A percentile compares a stretch with the other conserved stretches of the same genome.
Conservation (phyloP, 352 stramenopile genomes). For the Pseudoperonospora humuli region DNA sequence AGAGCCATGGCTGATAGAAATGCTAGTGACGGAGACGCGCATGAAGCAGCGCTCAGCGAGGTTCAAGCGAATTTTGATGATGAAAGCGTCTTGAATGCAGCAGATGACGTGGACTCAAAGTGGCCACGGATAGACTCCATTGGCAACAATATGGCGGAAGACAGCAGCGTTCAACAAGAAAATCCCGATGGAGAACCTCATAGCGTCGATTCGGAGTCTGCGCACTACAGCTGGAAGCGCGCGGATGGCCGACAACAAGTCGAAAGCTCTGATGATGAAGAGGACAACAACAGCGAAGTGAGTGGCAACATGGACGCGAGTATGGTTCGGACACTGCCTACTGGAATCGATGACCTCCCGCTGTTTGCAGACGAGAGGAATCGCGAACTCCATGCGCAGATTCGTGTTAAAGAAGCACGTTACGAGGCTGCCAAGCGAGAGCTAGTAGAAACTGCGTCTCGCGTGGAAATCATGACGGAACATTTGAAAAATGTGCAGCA, state of each 20-base stretch:
- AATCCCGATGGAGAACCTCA: conserved; percentile 6
- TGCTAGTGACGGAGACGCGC: conserved; percentile 1
- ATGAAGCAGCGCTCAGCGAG: conserved; percentile 1
- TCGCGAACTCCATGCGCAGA: conserved; percentile 72
- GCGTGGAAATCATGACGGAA: conserved; percentile 92
- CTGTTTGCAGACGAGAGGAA: conserved; percentile 86
- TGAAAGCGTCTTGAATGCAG: not conserved
- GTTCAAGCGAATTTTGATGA: conserved; percentile 7
- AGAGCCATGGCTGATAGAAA: conserved; percentile 11
- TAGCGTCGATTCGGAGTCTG: conserved; percentile 16
- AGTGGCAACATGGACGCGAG: conserved; percentile 12
- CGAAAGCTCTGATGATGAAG: conserved; percentile 22
- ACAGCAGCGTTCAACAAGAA: conserved; percentile 10
- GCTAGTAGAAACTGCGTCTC: conserved; percentile 76
- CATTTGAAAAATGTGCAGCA: conserved; percentile 95
- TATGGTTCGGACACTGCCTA: conserved; percentile 37
- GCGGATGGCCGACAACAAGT: conserved; percentile 37
- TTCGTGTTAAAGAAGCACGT: conserved; percentile 67
- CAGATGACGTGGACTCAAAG: conserved; percentile 7
- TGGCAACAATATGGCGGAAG: conserved; percentile 16
- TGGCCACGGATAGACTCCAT: conserved; percentile 15
- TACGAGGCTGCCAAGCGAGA: conserved; percentile 58
- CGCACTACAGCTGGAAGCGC: conserved; percentile 57
- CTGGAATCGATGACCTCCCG: conserved; percentile 83
- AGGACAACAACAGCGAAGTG: conserved; percentile 27